Conservation (phyloP, 2,329 filamentous ascomycete species). For the Xylariaceae sp. region DNA sequence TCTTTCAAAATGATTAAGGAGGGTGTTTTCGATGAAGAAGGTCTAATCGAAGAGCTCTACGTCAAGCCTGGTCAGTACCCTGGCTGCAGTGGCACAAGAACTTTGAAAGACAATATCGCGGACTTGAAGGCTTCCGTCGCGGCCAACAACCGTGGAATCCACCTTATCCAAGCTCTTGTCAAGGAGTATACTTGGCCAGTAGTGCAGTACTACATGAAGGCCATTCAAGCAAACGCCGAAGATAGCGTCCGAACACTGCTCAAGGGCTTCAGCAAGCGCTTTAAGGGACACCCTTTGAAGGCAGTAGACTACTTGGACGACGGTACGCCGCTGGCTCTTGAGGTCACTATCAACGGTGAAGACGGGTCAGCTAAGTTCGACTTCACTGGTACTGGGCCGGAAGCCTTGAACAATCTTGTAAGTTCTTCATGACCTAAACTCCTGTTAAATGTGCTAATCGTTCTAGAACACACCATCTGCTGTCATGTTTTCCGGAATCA, state of each 20-base stretch:
- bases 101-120: slow-evolving; percentile 36
- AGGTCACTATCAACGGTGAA: slow-evolving; percentile 52
- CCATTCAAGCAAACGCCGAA: slow-evolving; percentile 37
- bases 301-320: slow-evolving; percentile 75
- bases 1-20: slow-evolving; percentile 32
- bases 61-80: slow-evolving; percentile 28
- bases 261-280: slow-evolving; percentile 21
- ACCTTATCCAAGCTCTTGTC: slow-evolving; percentile 26
- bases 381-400: slow-evolving; percentile 49
- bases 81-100: slow-evolving; percentile 31
- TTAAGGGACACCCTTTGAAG: slow-evolving; percentile 47
- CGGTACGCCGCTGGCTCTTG: slow-evolving; percentile 17
- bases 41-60: slow-evolving; percentile 24
- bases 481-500: slow-evolving; percentile 25
- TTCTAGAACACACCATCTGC: slow-evolving; percentile 21
- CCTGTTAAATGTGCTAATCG: neutral
- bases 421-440: neutral
- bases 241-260: slow-evolving; percentile 27
- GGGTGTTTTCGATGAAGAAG: slow-evolving; percentile 30
- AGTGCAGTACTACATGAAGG: slow-evolving; percentile 34
- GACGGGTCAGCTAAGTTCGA: slow-evolving; percentile 66
- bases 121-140: slow-evolving; percentile 40
- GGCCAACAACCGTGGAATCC: slow-evolving; percentile 35
- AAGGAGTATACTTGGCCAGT: slow-evolving; percentile 26
- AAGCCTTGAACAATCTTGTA: slow-evolving; percentile 20